phyloP scores from a whole-genome alignment of 306 rosid genomes.

The Prinsepia uniflora region DNA sequence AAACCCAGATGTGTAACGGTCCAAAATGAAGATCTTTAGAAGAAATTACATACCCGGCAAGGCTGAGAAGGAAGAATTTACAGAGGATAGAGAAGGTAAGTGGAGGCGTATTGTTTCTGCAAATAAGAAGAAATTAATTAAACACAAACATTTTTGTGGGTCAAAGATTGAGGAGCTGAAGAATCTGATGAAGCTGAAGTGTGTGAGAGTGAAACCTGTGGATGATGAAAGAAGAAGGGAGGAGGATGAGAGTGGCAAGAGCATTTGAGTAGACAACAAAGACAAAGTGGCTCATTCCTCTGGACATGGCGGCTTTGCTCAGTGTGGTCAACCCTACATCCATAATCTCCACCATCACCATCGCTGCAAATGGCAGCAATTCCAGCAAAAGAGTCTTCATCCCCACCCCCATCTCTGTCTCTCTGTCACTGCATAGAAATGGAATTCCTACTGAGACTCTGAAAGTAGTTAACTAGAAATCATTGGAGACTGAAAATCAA shows the following conservation, averaged over 20 bases:
- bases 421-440: background rate
- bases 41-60: conserved; percentile 30
- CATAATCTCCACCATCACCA: conserved; percentile 35
- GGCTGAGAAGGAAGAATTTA: conserved; percentile 46
- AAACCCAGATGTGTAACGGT: background rate
- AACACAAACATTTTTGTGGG: background rate
- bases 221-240: conserved; percentile 32
- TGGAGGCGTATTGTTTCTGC: conserved; percentile 38
- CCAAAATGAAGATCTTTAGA: background rate
- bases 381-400: conserved; percentile 7
- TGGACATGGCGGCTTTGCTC: conserved; percentile 42
- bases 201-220: conserved; percentile 26
- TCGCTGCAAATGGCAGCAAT: conserved; percentile 27
- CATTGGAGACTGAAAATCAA: no score
- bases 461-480: background rate
- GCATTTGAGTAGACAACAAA: conserved; percentile 43
- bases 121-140: background rate
- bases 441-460: no score
- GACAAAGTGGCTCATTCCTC: conserved; percentile 40
- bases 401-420: conserved; percentile 18
- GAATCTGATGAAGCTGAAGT: no score
- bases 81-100: conserved; percentile 35
- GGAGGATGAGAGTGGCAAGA: conserved; percentile 35
- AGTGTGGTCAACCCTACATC: conserved; percentile 36
- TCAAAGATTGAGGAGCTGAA: conserved; percentile 5